These are phyloP conservation scores for Wickerhamiella cacticola DNA, from an alignment of 805 yeast species.

Conservation along the genomic window DNA sequence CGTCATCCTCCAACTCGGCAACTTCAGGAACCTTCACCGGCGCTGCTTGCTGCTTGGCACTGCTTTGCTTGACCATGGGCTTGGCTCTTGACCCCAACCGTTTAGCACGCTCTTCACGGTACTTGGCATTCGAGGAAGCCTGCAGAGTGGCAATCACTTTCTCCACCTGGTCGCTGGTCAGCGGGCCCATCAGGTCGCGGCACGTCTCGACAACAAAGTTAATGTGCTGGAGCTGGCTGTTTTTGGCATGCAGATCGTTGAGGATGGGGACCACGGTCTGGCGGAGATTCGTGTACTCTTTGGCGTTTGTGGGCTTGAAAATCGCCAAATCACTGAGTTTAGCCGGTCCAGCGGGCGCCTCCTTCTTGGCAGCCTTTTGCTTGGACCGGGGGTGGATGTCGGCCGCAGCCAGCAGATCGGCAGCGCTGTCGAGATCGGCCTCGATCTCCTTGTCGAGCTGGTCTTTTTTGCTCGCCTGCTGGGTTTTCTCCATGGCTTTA, in stretches of 20 bases:
- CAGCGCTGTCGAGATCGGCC: conserved; percentile 85
- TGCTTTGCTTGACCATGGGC: conserved; percentile 66
- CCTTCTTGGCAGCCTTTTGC: conserved; percentile 34
- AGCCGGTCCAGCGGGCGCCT: conserved; percentile 26
- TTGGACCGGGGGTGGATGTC: conserved; percentile 33
- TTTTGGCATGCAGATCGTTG: conserved; percentile 44
- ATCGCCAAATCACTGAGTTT: conserved; percentile 40
- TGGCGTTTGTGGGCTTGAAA: conserved; percentile 69
- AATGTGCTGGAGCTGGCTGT: conserved; percentile 55
- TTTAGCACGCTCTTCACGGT: conserved; percentile 78
- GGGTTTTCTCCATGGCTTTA: conserved; percentile 34
- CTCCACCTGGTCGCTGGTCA: conserved; percentile 68
- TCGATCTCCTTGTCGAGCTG: conserved; percentile 68
- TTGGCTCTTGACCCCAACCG: conserved; percentile 77
- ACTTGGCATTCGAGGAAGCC: conserved; percentile 72
- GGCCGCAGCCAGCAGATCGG: conserved; percentile 73
- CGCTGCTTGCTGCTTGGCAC: conserved; percentile 45
- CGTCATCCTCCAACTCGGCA: conserved; percentile 35
- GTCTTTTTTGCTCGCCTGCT: conserved; percentile 60
- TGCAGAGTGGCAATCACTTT: conserved; percentile 77
- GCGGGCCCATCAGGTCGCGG: conserved; percentile 72
- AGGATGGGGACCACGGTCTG: conserved; percentile 55
- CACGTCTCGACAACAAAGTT: conserved; percentile 71
- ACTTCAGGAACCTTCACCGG: conserved; percentile 35
- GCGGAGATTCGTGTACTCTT: conserved; percentile 66